phyloP scores from a whole-genome alignment of 305 asterid genomes.

The Rubia peregrina region DNA sequence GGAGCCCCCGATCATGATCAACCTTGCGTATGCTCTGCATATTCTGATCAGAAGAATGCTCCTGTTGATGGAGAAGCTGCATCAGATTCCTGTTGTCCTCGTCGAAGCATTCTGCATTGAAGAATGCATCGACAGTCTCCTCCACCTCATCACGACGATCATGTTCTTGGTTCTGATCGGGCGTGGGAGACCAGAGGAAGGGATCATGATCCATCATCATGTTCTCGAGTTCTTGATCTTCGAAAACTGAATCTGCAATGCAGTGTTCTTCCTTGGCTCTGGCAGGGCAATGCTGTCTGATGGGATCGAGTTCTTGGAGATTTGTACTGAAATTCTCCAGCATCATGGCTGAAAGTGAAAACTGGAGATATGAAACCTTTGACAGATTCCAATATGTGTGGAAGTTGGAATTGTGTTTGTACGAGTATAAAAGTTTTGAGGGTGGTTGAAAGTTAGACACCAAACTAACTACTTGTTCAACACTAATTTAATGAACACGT shows the following conservation, averaged over 20 bases:
- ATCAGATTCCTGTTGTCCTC: constrained; percentile 25
- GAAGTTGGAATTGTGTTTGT: neutral
- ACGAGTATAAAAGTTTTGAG: neutral
- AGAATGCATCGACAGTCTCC: constrained; percentile 44
- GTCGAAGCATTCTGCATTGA: constrained; percentile 40
- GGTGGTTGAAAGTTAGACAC: constrained; percentile 5
- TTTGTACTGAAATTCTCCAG: constrained; percentile 14
- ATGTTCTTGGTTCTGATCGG: neutral
- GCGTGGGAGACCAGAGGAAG: neutral
- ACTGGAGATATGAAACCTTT: constrained; percentile 18
- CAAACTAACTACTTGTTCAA: neutral
- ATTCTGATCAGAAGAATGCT: constrained; percentile 1
- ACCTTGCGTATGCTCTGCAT: constrained; percentile 11
- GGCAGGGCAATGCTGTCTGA: constrained; percentile 55
- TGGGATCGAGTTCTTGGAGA: constrained; percentile 30
- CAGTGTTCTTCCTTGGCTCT: constrained; percentile 31
- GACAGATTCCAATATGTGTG: constrained; percentile 13
- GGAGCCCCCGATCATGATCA: constrained; percentile 34
- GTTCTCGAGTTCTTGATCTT: constrained; percentile 6
- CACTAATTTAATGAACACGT: neutral
- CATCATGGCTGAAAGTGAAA: constrained; percentile 12
- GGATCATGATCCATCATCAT: constrained; percentile 12
- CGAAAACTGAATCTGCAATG: neutral
- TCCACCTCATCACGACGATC: neutral
- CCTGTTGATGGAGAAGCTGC: constrained; percentile 13